A percentile compares a stretch with the other conserved stretches of the same genome.
Evolutionary conservation across 2,329 filamentous ascomycete species (phyloP).

Genomic region (Ramichloridium luteum): DNA sequence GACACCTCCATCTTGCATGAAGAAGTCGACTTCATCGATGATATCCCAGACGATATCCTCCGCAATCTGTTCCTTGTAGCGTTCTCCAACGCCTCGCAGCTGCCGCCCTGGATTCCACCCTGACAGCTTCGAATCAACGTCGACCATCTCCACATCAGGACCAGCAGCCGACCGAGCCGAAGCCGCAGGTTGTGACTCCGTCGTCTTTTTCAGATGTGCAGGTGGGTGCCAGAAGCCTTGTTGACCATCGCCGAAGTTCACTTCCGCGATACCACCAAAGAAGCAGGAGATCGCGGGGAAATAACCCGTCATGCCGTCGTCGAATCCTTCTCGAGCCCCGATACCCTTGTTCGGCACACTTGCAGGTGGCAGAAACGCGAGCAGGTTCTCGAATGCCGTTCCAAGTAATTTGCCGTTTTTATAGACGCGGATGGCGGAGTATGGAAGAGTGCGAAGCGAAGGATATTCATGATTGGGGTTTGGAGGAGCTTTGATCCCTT

Average conservation of each 20-base stretch:
- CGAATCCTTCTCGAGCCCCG: slow-evolving; percentile 68
- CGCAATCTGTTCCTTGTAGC: slow-evolving; percentile 85
- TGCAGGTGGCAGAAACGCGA: slow-evolving; percentile 84
- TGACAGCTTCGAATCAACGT: slow-evolving; percentile 18
- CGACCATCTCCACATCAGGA: slow-evolving; percentile 25
- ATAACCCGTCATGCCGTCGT: slow-evolving; percentile 92
- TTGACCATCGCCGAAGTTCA: slow-evolving; percentile 86
- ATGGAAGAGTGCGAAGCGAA: slow-evolving; percentile 73
- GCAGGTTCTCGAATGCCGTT: slow-evolving; percentile 73
- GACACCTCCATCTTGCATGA: slow-evolving; percentile 52
- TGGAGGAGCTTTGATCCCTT: slow-evolving; percentile 44
- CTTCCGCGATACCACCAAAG: slow-evolving; percentile 76
- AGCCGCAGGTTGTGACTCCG: slow-evolving; percentile 1
- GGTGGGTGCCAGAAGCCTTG: slow-evolving; percentile 78
- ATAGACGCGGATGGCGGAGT: slow-evolving; percentile 77
- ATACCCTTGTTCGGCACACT: slow-evolving; percentile 60
- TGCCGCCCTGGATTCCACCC: slow-evolving; percentile 24
- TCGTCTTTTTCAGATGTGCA: slow-evolving; percentile 32
- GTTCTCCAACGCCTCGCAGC: slow-evolving; percentile 55
- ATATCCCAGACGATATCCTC: slow-evolving; percentile 91
- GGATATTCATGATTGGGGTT: slow-evolving; percentile 61
- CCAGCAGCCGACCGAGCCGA: neutral
- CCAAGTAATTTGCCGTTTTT: slow-evolving; percentile 84
- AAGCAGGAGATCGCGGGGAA: slow-evolving; percentile 90
- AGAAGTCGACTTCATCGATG: slow-evolving; percentile 88